A percentile compares a stretch with the other conserved stretches of the same genome.
Evolutionary conservation across 257 asterid genomes (phyloP).

Genomic region (Solanum okadae): DNA sequence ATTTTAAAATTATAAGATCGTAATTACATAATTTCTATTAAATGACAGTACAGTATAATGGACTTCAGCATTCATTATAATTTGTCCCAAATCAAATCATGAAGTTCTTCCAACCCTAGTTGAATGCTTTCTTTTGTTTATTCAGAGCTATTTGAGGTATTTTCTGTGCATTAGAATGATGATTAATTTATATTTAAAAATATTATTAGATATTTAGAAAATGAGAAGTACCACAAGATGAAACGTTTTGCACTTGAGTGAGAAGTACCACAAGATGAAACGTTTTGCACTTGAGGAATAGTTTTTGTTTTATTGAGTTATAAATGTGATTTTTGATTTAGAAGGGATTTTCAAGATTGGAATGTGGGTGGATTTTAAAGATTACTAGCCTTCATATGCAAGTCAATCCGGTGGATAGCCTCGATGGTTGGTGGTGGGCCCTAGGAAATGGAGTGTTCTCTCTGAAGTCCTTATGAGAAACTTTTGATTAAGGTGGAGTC

Average conservation of each 20-base stretch:
- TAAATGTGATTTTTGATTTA: not conserved
- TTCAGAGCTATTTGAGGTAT: not conserved
- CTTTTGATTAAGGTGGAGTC: not conserved
- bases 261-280: not conserved
- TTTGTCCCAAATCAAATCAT: not conserved
- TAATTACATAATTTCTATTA: not conserved
- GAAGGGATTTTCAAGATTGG: not conserved
- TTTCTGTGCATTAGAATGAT: not conserved
- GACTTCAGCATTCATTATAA: not conserved
- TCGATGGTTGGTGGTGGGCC: not conserved
- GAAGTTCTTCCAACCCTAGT: not conserved
- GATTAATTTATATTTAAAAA: not conserved
- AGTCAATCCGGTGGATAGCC: not conserved
- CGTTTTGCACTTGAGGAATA: not conserved
- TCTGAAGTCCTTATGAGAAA: not conserved
- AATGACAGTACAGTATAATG: not conserved
- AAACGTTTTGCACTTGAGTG: not conserved
- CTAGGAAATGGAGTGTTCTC: not conserved
- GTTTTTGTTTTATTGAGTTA: not conserved
- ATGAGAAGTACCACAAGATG: not conserved
- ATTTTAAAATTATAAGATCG: not conserved
- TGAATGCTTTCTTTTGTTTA: not conserved
- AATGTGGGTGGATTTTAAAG: not conserved
- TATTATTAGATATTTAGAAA: not conserved
- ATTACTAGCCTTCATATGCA: not conserved